Evolutionary conservation across 768 basidiomycete species (phyloP), one percentile per base, ranked within the genome.

Genomic region (Kwoniella heveanensis): DNA sequence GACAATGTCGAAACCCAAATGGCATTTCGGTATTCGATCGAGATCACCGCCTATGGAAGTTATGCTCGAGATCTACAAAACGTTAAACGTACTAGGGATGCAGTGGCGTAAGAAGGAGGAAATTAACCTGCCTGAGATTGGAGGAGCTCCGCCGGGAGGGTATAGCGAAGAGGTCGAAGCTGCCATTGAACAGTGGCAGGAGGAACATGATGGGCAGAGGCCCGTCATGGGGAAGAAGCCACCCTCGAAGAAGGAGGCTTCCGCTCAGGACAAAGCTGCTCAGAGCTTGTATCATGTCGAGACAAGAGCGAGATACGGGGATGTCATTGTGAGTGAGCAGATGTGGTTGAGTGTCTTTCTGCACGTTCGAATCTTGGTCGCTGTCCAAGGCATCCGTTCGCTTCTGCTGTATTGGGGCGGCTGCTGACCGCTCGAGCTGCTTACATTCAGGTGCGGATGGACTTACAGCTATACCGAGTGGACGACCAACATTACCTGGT

Each of bases 1-100:
- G 80, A 68, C 69, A 12, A 54, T 86, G 36, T 71, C 88, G 64
- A 87, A 89, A 65, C 90, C 90, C 17, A 89, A 92, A 67, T 98
- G 96, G 96, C 96, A 99, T 78, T 99, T 97, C 74, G 96, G 96
- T 8, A 98, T 99, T 44, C 85, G 96, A 30, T 93, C 91, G 70
- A 85, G 94, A 63, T 80, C 79, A 19, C 91, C 93, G 30, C 96
- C 94, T 22, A 95, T 98, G 91, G 96, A 99, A 80, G 95, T 99
- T 24, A 97, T 99, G 94, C 82, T 96, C 25, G 95, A 97, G 84
- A 96, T 99, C 55, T 98, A 99, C 81, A 83, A 90, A 65, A 96
- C 94, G 47, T 82, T 99, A 54, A 89, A 89, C 81, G 83, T 87
- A 64, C 83, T 97, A 21, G 91, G 89, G 17, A 95, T 98, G 91